A percentile compares a stretch with the other conserved stretches of the same genome.
These are phyloP conservation scores for Hibiscus trionum DNA, from an alignment of 345 rosid species.

Conservation along the genomic window DNA sequence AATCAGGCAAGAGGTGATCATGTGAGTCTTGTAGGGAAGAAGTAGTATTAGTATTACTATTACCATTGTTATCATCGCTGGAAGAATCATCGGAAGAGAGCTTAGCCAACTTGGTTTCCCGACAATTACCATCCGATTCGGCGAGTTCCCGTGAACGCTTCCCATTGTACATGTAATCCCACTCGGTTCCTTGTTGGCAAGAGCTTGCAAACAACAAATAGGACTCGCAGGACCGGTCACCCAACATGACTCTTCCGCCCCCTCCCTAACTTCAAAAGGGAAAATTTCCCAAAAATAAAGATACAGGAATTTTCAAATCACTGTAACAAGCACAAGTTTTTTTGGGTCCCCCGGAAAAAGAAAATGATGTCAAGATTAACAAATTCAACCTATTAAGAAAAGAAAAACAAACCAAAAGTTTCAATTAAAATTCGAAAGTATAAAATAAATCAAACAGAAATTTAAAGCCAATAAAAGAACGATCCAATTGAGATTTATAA, in stretches of 20 bases:
- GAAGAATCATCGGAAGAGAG: constrained; percentile 7
- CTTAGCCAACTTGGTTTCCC: constrained; percentile 24
- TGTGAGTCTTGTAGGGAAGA: not conserved
- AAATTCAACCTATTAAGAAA: constrained; percentile 3
- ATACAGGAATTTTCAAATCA: not conserved
- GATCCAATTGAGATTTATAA: constrained; percentile 17
- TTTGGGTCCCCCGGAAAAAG: not conserved
- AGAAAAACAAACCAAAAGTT: not conserved
- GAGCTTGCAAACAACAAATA: constrained; percentile 56
- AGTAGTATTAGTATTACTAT: not conserved
- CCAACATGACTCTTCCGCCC: constrained; percentile 51
- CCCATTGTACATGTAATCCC: constrained; percentile 51
- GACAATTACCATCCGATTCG: constrained; percentile 20
- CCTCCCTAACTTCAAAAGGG: constrained; percentile 19
- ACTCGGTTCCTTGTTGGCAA: constrained; percentile 52
- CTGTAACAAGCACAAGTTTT: not conserved
- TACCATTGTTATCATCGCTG: not conserved
- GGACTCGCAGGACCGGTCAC: constrained; percentile 47
- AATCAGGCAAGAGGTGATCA: constrained; percentile 9
- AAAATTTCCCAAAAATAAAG: not conserved
- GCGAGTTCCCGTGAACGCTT: constrained; percentile 45
- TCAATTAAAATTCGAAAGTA: not conserved
- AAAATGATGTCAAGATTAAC: not conserved
- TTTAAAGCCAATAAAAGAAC: constrained; percentile 20
- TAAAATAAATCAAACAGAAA: not conserved